Conservation (phyloP, 176 grass and related monocot species). For the Aegilops sharonensis region DNA sequence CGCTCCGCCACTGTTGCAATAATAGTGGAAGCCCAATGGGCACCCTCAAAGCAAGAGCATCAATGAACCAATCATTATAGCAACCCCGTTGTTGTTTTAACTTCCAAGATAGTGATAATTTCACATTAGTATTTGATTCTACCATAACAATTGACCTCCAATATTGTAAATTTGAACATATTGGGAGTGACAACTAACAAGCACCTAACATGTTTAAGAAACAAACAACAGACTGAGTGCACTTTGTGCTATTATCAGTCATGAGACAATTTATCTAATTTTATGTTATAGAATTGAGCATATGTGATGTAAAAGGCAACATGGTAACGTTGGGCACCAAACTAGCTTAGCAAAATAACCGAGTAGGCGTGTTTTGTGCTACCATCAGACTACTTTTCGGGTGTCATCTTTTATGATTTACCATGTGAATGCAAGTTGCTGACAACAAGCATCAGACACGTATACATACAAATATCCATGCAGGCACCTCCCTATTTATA, state of each 20-base stretch:
- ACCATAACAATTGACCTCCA: neutral
- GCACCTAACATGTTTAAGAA: neutral
- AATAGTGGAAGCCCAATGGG: neutral
- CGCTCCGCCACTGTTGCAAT: neutral
- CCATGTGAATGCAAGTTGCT: neutral
- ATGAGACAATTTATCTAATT: neutral
- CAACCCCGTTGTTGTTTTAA: neutral
- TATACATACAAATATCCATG: neutral
- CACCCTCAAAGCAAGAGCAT: neutral
- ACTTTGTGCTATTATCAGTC: neutral
- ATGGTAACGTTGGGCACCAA: neutral
- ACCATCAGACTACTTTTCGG: neutral
- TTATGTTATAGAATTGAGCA: neutral
- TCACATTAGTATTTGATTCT: neutral
- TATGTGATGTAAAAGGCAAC: neutral
- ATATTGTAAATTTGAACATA: neutral
- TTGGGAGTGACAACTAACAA: too few species aligned
- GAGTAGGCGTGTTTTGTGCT: neutral
- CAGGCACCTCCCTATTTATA: neutral
- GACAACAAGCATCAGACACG: neutral
- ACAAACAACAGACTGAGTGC: neutral
- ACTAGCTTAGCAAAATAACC: neutral
- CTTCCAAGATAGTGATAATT: neutral
- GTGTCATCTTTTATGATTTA: neutral
- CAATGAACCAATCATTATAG: neutral